Conservation (phyloP, 2,329 filamentous ascomycete genomes). For the Neoscytalidium dimidiatum region DNA sequence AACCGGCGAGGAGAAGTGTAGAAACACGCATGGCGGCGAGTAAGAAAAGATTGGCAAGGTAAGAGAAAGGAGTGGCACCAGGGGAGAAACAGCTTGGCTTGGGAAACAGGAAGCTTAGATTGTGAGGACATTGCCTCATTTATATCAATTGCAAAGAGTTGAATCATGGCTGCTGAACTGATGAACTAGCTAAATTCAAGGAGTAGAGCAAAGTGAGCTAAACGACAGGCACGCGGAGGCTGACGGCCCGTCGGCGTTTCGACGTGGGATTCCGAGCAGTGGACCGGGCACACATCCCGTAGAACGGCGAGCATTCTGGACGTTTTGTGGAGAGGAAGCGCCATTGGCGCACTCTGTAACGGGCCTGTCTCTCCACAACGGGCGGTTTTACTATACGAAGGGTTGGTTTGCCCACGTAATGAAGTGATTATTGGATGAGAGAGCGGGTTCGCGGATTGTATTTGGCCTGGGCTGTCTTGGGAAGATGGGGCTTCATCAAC, state of each 20-base stretch:
- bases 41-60: not conserved
- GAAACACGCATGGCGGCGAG: slow-evolving; percentile 26
- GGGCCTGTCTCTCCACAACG: slow-evolving; percentile 2
- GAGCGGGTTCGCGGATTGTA: not conserved
- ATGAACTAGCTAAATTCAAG: slow-evolving; percentile 7
- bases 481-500: not conserved
- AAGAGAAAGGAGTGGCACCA: too few species aligned
- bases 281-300: not conserved
- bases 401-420: not conserved
- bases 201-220: not conserved
- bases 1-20: slow-evolving; percentile 23
- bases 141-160: not conserved
- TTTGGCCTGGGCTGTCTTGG: not conserved
- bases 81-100: slow-evolving; percentile 14
- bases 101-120: not conserved
- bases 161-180: not conserved
- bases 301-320: not conserved
- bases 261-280: slow-evolving; percentile 3
- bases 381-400: not conserved
- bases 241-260: slow-evolving; percentile 8
- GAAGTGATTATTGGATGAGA: slow-evolving; percentile 4
- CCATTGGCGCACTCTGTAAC: not conserved
- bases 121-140: not conserved
- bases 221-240: not conserved
- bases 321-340: not conserved